Evolutionary conservation across 768 basidiomycete genomes (phyloP).

Genomic region (Boletus huronensis): DNA sequence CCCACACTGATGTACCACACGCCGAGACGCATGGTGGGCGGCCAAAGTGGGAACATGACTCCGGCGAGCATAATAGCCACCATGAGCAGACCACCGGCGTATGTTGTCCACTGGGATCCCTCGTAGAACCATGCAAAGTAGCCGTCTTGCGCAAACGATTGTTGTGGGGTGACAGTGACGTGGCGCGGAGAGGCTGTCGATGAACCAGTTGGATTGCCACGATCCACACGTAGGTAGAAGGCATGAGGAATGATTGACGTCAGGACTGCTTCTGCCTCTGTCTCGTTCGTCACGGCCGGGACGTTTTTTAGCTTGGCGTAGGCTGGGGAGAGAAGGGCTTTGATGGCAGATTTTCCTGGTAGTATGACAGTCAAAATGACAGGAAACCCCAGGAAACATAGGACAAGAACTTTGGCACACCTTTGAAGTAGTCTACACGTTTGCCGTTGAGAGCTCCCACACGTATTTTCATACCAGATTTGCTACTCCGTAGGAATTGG

Average conservation of each 20-base stretch:
- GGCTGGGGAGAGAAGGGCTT: slow-evolving; percentile 89
- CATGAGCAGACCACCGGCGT: slow-evolving; percentile 87
- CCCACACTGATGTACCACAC: slow-evolving; percentile 94
- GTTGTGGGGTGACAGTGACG: slow-evolving; percentile 65
- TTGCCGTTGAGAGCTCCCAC: slow-evolving; percentile 92
- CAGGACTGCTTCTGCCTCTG: slow-evolving; percentile 69
- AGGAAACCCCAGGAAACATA: not conserved
- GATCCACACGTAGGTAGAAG: slow-evolving; percentile 91
- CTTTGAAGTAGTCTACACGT: slow-evolving; percentile 97
- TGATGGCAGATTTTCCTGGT: slow-evolving; percentile 87
- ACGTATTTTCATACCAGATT: slow-evolving; percentile 82
- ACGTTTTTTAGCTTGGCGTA: slow-evolving; percentile 84
- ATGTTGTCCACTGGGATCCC: slow-evolving; percentile 89
- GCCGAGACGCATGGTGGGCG: slow-evolving; percentile 84
- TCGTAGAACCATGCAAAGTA: slow-evolving; percentile 99
- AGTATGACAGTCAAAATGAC: not conserved
- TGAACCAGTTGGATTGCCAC: slow-evolving; percentile 48
- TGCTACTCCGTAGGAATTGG: slow-evolving; percentile 82
- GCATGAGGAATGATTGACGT: slow-evolving; percentile 72
- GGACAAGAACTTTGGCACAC: slow-evolving; percentile 38
- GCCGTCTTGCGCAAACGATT: slow-evolving; percentile 70
- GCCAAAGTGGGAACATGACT: slow-evolving; percentile 99
- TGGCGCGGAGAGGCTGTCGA: slow-evolving; percentile 75
- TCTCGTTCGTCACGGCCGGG: slow-evolving; percentile 68
- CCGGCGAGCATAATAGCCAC: slow-evolving; percentile 91